These are phyloP conservation scores for Boletus rubroflammeus DNA, from an alignment of 768 basidiomycete genomes.

Conservation along the genomic window DNA sequence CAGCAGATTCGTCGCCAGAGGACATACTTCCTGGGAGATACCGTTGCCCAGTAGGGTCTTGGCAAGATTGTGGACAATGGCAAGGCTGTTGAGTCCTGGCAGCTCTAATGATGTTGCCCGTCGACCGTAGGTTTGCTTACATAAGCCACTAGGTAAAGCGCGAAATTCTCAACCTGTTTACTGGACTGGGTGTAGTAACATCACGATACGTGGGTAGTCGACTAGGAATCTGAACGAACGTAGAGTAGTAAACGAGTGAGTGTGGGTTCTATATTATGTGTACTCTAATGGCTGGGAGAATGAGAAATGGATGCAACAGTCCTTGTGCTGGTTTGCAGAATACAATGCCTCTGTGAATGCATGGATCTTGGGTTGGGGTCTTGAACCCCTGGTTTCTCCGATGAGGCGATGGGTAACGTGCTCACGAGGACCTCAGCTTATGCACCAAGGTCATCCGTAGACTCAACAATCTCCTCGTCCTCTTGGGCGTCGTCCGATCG, in stretches of 20 bases:
- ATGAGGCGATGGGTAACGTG: not conserved
- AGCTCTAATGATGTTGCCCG: no score
- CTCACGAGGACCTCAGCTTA: not conserved
- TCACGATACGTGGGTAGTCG: conserved; percentile 4
- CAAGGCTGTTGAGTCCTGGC: not conserved
- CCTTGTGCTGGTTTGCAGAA: conserved; percentile 7
- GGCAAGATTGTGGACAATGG: not conserved
- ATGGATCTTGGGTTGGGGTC: not conserved
- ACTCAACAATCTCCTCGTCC: conserved; percentile 12
- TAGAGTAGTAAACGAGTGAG: conserved; percentile 21
- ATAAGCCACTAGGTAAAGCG: conserved; percentile 6
- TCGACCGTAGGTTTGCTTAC: no score
- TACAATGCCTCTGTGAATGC: not conserved
- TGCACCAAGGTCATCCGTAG: conserved; percentile 14
- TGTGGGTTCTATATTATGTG: conserved; percentile 2
- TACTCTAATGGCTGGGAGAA: conserved; percentile 1
- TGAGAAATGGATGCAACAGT: conserved; percentile 1
- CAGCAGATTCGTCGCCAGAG: conserved; percentile 5
- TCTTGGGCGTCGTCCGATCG: conserved; percentile 2
- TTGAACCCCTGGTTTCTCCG: not conserved
- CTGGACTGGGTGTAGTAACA: conserved; percentile 1
- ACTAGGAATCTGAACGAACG: conserved; percentile 18
- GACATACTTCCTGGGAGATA: conserved; percentile 14
- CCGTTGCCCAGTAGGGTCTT: not conserved
- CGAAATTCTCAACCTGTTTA: not conserved